These are phyloP conservation scores for Podaxis pistillaris DNA, from an alignment of 768 basidiomycete genomes.

Conservation along the genomic window DNA sequence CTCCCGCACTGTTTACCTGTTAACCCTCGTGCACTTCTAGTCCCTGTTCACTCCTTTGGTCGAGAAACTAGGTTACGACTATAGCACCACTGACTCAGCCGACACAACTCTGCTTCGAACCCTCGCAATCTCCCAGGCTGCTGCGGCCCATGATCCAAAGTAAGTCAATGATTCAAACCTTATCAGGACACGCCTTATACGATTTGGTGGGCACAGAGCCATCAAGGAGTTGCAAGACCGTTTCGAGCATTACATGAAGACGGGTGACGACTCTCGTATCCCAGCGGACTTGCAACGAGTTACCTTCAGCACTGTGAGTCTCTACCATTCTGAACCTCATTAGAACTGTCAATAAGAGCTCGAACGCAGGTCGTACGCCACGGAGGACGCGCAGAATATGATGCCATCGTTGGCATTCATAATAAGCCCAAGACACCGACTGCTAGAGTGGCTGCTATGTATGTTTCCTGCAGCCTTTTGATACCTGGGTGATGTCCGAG, in stretches of 20 bases:
- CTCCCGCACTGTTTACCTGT: conserved; percentile 1
- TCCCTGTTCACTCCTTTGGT: conserved; percentile 73
- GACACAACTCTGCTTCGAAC: conserved; percentile 76
- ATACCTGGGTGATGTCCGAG: not conserved
- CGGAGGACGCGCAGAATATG: conserved; percentile 74
- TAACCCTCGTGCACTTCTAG: conserved; percentile 31
- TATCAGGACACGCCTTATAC: conserved; percentile 11
- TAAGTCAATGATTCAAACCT: conserved; percentile 14
- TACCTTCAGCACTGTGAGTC: conserved; percentile 51
- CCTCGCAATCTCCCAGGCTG: conserved; percentile 59
- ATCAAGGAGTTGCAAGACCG: conserved; percentile 67
- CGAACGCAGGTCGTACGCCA: conserved; percentile 60
- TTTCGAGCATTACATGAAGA: conserved; percentile 69
- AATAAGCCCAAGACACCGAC: conserved; percentile 74
- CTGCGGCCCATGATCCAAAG: conserved; percentile 27
- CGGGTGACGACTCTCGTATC: conserved; percentile 73
- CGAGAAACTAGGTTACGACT: conserved; percentile 76
- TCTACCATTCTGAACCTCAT: not conserved
- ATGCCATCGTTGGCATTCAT: conserved; percentile 66
- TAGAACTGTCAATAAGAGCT: not conserved
- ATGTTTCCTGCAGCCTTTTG: conserved; percentile 21
- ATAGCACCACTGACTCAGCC: conserved; percentile 58
- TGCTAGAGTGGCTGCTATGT: conserved; percentile 71
- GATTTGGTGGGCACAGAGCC: conserved; percentile 47
- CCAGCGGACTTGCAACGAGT: conserved; percentile 73